Evolutionary conservation across 2,329 filamentous ascomycete species (phyloP).

Genomic region (Penicillium sp.): DNA sequence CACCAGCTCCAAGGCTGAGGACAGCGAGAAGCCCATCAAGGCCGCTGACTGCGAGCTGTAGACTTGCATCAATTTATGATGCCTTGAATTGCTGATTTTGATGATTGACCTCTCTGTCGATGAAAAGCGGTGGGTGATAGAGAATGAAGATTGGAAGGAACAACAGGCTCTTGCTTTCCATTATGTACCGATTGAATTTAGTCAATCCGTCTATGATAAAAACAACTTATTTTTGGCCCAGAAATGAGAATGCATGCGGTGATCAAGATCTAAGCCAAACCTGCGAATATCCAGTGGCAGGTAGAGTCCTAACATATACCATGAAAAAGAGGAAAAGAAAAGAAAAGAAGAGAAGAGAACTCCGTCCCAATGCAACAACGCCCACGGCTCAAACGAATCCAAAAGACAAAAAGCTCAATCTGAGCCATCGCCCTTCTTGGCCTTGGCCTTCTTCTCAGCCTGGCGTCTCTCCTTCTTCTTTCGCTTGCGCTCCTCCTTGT

Average conservation of each 20-base stretch:
- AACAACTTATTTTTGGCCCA: constrained; percentile 17
- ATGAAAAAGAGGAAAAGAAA: constrained; percentile 8
- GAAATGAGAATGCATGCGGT: constrained; percentile 15
- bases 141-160: neutral
- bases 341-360: constrained; percentile 8
- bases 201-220: constrained; percentile 4
- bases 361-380: constrained; percentile 27
- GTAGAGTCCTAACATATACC: neutral
- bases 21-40: constrained; percentile 59
- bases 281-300: constrained; percentile 1
- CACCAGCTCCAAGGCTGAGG: constrained; percentile 48
- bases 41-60: constrained; percentile 73
- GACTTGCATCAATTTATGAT: constrained; percentile 7
- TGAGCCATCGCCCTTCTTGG: constrained; percentile 29
- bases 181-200: constrained; percentile 9
- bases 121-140: neutral
- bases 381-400: constrained; percentile 17
- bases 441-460: constrained; percentile 42
- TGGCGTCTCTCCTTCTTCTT: constrained; percentile 53
- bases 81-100: neutral
- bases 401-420: constrained; percentile 15
- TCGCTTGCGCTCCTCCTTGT: constrained; percentile 53
- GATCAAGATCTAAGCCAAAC: constrained; percentile 7
- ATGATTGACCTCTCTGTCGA: neutral
- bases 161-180: constrained; percentile 1